phyloP scores from a whole-genome alignment of 768 basidiomycete genomes.

The Mycena olivaceomarginata region DNA sequence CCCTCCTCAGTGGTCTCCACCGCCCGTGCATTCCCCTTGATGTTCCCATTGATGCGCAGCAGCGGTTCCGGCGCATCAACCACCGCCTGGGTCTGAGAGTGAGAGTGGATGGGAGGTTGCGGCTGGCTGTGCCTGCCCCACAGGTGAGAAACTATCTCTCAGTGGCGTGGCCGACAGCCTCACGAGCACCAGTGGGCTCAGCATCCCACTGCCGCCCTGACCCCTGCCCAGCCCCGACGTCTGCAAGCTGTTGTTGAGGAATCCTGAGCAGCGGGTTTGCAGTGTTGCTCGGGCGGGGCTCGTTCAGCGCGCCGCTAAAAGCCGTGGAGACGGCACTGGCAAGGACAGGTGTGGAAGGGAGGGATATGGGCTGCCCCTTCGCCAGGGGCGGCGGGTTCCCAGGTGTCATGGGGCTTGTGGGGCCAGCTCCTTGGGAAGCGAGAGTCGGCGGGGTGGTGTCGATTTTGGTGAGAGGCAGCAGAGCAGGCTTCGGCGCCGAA shows the following conservation, averaged over 20 bases:
- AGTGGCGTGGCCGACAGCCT: constrained; percentile 49
- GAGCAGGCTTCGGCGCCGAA: constrained; percentile 37
- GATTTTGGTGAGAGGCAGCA: constrained; percentile 57
- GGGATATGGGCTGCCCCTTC: constrained; percentile 65
- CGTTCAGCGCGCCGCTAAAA: constrained; percentile 30
- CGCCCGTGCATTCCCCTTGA: constrained; percentile 52
- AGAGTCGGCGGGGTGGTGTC: constrained; percentile 49
- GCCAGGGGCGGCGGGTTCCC: constrained; percentile 60
- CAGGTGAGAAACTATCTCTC: constrained; percentile 37
- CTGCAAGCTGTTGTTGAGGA: constrained; percentile 55
- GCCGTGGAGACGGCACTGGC: constrained; percentile 10
- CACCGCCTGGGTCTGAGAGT: too few species aligned
- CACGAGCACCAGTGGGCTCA: constrained; percentile 65
- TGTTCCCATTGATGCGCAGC: constrained; percentile 40
- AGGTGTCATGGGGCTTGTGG: constrained; percentile 50
- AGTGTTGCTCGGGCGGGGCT: constrained; percentile 19
- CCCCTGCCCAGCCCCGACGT: constrained; percentile 46
- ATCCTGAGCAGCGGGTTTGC: constrained; percentile 55
- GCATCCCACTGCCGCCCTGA: constrained; percentile 53
- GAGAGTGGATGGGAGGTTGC: too few species aligned
- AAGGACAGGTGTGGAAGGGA: constrained; percentile 67
- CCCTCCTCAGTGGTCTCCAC: constrained; percentile 52
- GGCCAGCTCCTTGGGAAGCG: constrained; percentile 17
- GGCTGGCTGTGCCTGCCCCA: constrained; percentile 15
- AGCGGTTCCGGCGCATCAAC: background rate